Evolutionary conservation across 768 basidiomycete species (phyloP).

Genomic region (Xerocomus brunneocitrinus): DNA sequence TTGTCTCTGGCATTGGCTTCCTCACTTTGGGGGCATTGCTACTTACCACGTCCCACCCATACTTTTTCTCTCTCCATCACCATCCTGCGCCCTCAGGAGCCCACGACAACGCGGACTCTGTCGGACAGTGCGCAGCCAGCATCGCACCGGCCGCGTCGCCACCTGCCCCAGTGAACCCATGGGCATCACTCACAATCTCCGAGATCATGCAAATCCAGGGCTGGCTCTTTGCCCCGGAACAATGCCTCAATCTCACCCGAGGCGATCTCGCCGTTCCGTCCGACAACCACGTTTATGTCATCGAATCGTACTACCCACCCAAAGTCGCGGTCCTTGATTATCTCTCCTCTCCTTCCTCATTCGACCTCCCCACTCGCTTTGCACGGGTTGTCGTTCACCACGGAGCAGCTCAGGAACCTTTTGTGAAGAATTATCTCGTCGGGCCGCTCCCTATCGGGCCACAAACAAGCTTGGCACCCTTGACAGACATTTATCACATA

Average conservation of each 20-base stretch:
- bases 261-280: conserved; percentile 29
- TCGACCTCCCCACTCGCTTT: conserved; percentile 33
- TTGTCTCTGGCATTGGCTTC: conserved; percentile 12
- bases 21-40: conserved; percentile 11
- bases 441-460: conserved; percentile 50
- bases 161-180: conserved; percentile 45
- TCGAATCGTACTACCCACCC: conserved; percentile 47
- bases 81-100: not conserved
- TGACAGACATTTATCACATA: conserved; percentile 51
- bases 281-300: conserved; percentile 48
- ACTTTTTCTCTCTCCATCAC: conserved; percentile 2
- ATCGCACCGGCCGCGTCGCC: conserved; percentile 33
- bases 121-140: conserved; percentile 34
- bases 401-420: conserved; percentile 38
- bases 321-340: conserved; percentile 47
- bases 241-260: conserved; percentile 46
- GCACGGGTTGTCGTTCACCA: conserved; percentile 52
- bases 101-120: conserved; percentile 1
- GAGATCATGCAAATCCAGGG: conserved; percentile 41
- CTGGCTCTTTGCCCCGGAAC: conserved; percentile 44
- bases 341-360: conserved; percentile 32
- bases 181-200: conserved; percentile 44
- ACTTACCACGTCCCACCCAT: conserved; percentile 3
- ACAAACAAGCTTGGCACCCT: conserved; percentile 36
- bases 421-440: conserved; percentile 52